Evolutionary conservation across 2,329 filamentous ascomycete species (phyloP).

Genomic region (Claviceps monticola): DNA sequence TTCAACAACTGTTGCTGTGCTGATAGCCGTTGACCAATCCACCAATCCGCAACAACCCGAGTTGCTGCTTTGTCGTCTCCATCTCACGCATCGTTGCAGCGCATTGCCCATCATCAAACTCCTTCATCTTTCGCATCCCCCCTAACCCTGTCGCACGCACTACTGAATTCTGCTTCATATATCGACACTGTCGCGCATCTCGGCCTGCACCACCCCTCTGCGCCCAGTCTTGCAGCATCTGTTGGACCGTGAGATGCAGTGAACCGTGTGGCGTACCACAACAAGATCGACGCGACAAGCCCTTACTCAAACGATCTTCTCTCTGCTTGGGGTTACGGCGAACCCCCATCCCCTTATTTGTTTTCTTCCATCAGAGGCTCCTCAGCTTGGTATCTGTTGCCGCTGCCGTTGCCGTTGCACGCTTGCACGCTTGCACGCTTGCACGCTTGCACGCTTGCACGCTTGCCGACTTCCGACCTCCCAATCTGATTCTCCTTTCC

Average conservation of each 20-base stretch:
- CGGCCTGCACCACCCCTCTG: neutral
- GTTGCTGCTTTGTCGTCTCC: too few species aligned
- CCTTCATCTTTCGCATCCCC: neutral
- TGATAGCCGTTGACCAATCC: too few species aligned
- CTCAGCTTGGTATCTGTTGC: slow-evolving; percentile 1
- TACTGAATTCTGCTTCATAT: neutral
- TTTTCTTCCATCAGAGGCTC: neutral
- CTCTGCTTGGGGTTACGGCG: neutral
- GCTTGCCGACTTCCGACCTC: slow-evolving; percentile 2
- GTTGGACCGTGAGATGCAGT: slow-evolving; percentile 12
- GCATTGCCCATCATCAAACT: neutral
- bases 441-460: slow-evolving; percentile 1
- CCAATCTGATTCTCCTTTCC: slow-evolving; percentile 3
- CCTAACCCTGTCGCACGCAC: slow-evolving; percentile 1
- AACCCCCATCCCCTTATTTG: neutral
- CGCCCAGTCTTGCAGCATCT: neutral
- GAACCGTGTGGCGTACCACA: slow-evolving; percentile 10
- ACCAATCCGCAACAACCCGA: too few species aligned
- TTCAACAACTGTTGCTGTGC: neutral
- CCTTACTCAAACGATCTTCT: slow-evolving; percentile 3
- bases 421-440: neutral
- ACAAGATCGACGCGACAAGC: slow-evolving; percentile 8
- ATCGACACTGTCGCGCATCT: slow-evolving; percentile 1
- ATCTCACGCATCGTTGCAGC: too few species aligned
- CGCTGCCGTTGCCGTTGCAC: neutral